A percentile compares a stretch with the other conserved stretches of the same genome.
Evolutionary conservation across 495 filamentous ascomycete species (phyloP).

Genomic region (Lepraria neglecta): DNA sequence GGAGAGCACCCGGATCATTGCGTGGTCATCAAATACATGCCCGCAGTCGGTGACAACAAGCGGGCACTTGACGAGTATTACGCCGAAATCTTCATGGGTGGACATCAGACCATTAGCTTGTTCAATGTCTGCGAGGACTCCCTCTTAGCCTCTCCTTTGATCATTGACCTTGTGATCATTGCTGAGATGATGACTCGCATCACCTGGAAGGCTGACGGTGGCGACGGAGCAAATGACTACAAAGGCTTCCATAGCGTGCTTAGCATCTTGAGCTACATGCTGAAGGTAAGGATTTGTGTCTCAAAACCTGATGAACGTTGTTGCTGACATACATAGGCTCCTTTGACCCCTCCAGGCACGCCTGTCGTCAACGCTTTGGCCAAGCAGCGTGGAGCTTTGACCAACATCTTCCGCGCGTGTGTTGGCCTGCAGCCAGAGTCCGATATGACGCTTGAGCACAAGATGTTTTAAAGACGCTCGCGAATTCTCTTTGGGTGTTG

Average conservation of each 20-base stretch:
- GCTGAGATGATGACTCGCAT: conserved; percentile 98
- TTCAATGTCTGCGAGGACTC: conserved; percentile 99
- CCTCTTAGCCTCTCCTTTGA: conserved; percentile 90
- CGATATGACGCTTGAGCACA: conserved; percentile 99
- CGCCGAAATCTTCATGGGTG: conserved; percentile 97
- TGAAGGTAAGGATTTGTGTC: conserved; percentile 54
- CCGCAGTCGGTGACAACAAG: conserved; percentile 98
- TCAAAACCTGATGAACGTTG: not conserved
- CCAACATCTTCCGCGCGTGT: conserved; percentile 98
- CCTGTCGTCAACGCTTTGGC: conserved; percentile 93
- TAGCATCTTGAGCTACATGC: conserved; percentile 97
- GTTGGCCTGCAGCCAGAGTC: conserved; percentile 96
- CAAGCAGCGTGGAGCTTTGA: conserved; percentile 91
- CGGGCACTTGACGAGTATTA: conserved; percentile 98
- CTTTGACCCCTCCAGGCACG: conserved; percentile 88
- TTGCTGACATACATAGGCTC: conserved; percentile 47
- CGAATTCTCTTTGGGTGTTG: not conserved
- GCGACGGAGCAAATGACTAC: conserved; percentile 57
- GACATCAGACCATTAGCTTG: conserved; percentile 95
- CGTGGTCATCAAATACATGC: conserved; percentile 98
- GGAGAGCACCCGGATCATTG: conserved; percentile 87
- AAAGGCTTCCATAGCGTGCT: conserved; percentile 96
- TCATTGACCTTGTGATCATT: conserved; percentile 90
- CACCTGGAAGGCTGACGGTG: conserved; percentile 67
- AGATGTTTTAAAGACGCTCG: conserved; percentile 60